These are phyloP conservation scores for Fusarium sambucinum DNA, from an alignment of 2,329 filamentous ascomycete species.

Conservation along the genomic window DNA sequence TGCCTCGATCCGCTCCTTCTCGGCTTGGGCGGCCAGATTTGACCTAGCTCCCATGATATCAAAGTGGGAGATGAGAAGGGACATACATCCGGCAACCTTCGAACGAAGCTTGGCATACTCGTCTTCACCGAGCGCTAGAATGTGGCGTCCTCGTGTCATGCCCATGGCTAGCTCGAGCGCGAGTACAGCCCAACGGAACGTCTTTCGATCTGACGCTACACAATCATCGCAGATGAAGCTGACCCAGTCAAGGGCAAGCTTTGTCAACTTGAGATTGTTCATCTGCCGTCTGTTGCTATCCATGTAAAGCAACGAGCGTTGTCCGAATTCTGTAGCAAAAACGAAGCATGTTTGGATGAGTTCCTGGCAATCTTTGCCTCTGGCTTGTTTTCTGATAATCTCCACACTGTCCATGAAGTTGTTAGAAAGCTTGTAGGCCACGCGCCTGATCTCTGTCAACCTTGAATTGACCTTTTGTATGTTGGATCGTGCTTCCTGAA, in stretches of 20 bases:
- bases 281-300: constrained; percentile 94
- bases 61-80: constrained; percentile 95
- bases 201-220: constrained; percentile 91
- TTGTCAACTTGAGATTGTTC: constrained; percentile 96
- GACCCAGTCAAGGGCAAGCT: constrained; percentile 95
- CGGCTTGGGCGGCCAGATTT: constrained; percentile 91
- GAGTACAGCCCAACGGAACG: constrained; percentile 96
- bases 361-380: constrained; percentile 88
- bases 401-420: constrained; percentile 99
- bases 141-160: constrained; percentile 94
- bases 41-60: constrained; percentile 98
- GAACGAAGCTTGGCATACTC: constrained; percentile 86
- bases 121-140: constrained; percentile 87
- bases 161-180: constrained; percentile 97
- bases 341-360: constrained; percentile 98
- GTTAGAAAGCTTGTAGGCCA: constrained; percentile 95
- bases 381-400: constrained; percentile 87
- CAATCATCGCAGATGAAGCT: constrained; percentile 99
- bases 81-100: constrained; percentile 98
- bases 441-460: constrained; percentile 93
- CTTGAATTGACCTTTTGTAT: constrained; percentile 91
- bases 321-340: constrained; percentile 98
- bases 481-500: constrained; percentile 93
- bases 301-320: constrained; percentile 93
- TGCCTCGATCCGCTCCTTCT: constrained; percentile 88